phyloP scores from a whole-genome alignment of 2,329 filamentous ascomycete species.

The Hypoxylon sp. region DNA sequence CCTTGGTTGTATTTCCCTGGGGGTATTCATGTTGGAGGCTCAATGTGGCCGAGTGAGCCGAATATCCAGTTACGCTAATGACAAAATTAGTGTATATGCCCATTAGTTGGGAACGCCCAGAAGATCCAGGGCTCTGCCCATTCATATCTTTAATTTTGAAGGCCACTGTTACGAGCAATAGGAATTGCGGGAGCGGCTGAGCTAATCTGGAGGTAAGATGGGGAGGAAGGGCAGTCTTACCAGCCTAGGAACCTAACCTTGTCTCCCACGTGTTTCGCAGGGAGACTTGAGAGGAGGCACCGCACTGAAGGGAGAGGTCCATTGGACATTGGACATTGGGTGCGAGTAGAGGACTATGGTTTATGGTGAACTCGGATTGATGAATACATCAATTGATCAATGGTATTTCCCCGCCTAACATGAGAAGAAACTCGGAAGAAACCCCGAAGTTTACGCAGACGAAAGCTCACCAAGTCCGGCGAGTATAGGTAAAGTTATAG shows the following conservation, averaged over 20 bases:
- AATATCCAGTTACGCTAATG: slow-evolving; percentile 66
- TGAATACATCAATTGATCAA: not conserved
- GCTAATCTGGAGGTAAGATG: slow-evolving; percentile 15
- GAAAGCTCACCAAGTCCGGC: not conserved
- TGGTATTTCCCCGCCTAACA: not conserved
- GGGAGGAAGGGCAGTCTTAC: slow-evolving; percentile 66
- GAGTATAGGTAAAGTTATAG: not conserved
- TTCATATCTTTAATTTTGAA: slow-evolving; percentile 5
- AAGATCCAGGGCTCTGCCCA: slow-evolving; percentile 7
- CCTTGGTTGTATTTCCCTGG: slow-evolving; percentile 60
- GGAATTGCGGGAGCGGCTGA: slow-evolving; percentile 12
- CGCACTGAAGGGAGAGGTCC: slow-evolving; percentile 75
- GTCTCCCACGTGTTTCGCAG: slow-evolving; percentile 66
- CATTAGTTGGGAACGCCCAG: slow-evolving; percentile 30
- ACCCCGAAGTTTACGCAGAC: not conserved
- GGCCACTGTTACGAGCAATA: slow-evolving; percentile 28
- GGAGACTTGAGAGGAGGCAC: slow-evolving; percentile 75
- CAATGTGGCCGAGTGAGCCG: slow-evolving; percentile 70
- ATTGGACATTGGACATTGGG: slow-evolving; percentile 66
- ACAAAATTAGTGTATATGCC: slow-evolving; percentile 47
- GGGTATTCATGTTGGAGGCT: slow-evolving; percentile 78
- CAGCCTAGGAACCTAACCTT: slow-evolving; percentile 95
- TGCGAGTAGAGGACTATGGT: not conserved
- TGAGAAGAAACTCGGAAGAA: not conserved
- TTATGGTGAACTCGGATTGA: not conserved